Percentiles rank a stretch among this genome's conserved stretches.
phyloP scores from a whole-genome alignment of 2,329 filamentous ascomycete genomes.

The Pseudocercospora ulei region DNA sequence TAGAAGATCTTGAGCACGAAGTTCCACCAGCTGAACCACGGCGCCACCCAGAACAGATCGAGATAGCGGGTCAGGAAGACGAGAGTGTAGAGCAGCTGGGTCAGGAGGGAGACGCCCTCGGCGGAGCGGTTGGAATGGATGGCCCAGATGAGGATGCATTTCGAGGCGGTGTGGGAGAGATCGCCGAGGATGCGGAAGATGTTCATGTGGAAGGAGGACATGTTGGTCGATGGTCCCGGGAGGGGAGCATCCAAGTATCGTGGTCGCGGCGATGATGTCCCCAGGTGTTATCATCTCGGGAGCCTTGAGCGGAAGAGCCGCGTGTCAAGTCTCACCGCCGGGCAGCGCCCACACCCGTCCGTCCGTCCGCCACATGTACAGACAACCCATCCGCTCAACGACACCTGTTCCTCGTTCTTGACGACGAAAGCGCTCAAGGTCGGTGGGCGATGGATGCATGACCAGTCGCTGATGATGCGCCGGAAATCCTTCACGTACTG shows the following conservation, averaged over 20 bases:
- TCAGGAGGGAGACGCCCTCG: slow-evolving; percentile 85
- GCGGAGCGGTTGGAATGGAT: slow-evolving; percentile 82
- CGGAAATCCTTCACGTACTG: no score
- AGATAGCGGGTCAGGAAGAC: slow-evolving; percentile 84
- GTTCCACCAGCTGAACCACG: slow-evolving; percentile 52
- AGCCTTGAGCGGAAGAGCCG: no score
- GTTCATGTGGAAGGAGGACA: slow-evolving; percentile 23
- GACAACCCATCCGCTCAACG: no score
- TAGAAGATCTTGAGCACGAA: slow-evolving; percentile 83
- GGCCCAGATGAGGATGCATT: slow-evolving; percentile 80
- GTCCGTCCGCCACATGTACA: no score
- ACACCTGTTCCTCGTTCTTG: no score
- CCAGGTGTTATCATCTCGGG: slow-evolving; percentile 4
- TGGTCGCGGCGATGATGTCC: neutral
- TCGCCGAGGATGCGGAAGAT: slow-evolving; percentile 70
- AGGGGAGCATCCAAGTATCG: neutral
- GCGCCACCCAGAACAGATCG: slow-evolving; percentile 49
- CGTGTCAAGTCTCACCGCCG: no score
- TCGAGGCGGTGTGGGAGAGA: slow-evolving; percentile 72
- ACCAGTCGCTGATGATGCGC: no score
- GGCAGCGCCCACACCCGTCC: no score
- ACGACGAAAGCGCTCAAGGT: no score
- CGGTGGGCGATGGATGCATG: no score
- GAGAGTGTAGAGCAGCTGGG: slow-evolving; percentile 72
- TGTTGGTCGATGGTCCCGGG: slow-evolving; percentile 4